phyloP scores from a whole-genome alignment of 2,329 filamentous ascomycete species.

The Trichoderma sp. region DNA sequence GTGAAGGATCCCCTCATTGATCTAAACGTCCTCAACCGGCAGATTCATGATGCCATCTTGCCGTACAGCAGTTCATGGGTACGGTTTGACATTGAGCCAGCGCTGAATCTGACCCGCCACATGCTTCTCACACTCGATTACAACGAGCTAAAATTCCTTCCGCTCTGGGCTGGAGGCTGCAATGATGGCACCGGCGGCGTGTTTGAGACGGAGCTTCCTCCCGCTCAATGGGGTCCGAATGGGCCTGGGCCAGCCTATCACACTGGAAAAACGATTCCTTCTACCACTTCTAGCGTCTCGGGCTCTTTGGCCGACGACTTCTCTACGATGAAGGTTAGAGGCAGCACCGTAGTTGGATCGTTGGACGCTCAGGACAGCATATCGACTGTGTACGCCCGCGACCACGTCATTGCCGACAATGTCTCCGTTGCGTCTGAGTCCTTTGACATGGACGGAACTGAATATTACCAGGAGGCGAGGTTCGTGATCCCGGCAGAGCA shows the following conservation, averaged over 20 bases:
- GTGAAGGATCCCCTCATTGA: constrained; percentile 24
- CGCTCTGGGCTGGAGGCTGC: constrained; percentile 61
- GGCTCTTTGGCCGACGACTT: constrained; percentile 39
- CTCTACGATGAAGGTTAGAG: constrained; percentile 33
- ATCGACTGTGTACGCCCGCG: constrained; percentile 36
- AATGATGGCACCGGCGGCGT: constrained; percentile 53
- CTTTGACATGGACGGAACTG: constrained; percentile 34
- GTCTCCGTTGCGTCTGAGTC: constrained; percentile 36
- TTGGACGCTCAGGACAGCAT: constrained; percentile 42
- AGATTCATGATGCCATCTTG: constrained; percentile 25
- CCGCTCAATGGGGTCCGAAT: constrained; percentile 43
- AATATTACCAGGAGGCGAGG: constrained; percentile 38
- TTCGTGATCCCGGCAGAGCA: constrained; percentile 34
- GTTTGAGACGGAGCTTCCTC: constrained; percentile 43
- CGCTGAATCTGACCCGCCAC: constrained; percentile 41
- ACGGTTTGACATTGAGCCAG: constrained; percentile 33
- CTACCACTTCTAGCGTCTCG: constrained; percentile 35
- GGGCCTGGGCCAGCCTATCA: constrained; percentile 49
- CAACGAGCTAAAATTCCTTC: constrained; percentile 61
- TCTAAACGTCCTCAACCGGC: constrained; percentile 25
- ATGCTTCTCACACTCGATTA: constrained; percentile 53
- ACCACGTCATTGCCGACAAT: constrained; percentile 36
- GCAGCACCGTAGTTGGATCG: constrained; percentile 36
- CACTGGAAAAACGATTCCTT: constrained; percentile 42
- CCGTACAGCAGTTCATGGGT: constrained; percentile 29